These are phyloP conservation scores for Tuber aestivum DNA, from an alignment of 495 filamentous ascomycete genomes.

Conservation along the genomic window DNA sequence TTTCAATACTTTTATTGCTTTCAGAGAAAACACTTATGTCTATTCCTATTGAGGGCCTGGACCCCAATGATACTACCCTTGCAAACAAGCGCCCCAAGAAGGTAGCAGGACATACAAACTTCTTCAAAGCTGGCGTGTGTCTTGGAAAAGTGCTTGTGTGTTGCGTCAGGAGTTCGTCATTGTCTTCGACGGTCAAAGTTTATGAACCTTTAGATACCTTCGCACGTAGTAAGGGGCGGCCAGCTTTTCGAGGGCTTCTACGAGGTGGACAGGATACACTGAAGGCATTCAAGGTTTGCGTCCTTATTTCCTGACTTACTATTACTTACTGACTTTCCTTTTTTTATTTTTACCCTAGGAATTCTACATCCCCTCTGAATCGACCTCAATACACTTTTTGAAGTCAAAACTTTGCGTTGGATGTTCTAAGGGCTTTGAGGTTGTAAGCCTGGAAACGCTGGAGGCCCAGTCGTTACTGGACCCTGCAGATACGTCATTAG, in stretches of 20 bases:
- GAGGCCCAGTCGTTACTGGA: constrained; percentile 96
- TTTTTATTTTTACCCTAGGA: constrained; percentile 51
- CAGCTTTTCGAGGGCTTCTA: constrained; percentile 90
- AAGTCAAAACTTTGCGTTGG: constrained; percentile 95
- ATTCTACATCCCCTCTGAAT: constrained; percentile 97
- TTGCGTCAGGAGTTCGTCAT: constrained; percentile 81
- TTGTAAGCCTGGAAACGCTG: constrained; percentile 91
- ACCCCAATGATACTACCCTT: constrained; percentile 65
- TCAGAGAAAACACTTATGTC: constrained; percentile 86
- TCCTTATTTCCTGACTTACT: not conserved
- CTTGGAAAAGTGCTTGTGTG: constrained; percentile 90
- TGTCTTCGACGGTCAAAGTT: constrained; percentile 94
- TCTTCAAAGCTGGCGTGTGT: constrained; percentile 96
- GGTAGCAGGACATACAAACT: constrained; percentile 93
- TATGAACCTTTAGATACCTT: constrained; percentile 92
- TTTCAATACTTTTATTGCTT: constrained; percentile 82
- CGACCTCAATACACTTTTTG: constrained; percentile 92
- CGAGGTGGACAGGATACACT: constrained; percentile 86
- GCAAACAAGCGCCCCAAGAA: constrained; percentile 86
- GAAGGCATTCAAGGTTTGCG: constrained; percentile 77
- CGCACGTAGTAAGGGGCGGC: constrained; percentile 81
- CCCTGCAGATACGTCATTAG: constrained; percentile 94
- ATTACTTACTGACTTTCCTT: not conserved
- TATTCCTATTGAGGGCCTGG: constrained; percentile 76
- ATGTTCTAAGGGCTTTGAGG: constrained; percentile 91